Evolutionary conservation across 192 early-diverging fungal genomes (phyloP).

Genomic region (Coemansia sp.): DNA sequence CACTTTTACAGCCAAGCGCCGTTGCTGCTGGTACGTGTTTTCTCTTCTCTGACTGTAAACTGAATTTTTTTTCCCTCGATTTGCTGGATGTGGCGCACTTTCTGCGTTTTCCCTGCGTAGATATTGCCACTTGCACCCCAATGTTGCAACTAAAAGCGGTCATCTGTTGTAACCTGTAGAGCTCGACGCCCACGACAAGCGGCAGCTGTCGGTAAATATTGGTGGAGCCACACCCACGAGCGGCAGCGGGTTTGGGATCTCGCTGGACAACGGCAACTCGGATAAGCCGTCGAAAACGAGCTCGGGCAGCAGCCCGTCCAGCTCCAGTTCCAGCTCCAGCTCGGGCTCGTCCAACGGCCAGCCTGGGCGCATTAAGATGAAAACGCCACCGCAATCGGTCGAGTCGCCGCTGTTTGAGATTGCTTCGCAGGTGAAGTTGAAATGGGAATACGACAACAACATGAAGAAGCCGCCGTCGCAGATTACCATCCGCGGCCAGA

Average conservation of each 20-base stretch:
- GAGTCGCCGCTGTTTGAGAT: constrained; percentile 50
- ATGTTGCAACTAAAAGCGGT: background rate
- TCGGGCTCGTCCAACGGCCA: constrained; percentile 50
- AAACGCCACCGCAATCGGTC: constrained; percentile 45
- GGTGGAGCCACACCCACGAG: constrained; percentile 10
- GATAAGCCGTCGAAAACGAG: constrained; percentile 36
- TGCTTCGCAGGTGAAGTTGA: constrained; percentile 41
- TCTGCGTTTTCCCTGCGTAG: background rate
- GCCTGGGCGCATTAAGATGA: constrained; percentile 51
- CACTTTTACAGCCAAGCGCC: background rate
- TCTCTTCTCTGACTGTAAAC: background rate
- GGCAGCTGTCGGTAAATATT: constrained; percentile 24
- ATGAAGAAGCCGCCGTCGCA: constrained; percentile 46
- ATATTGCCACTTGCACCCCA: background rate
- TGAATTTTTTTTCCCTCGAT: background rate
- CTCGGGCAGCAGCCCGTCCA: constrained; percentile 26
- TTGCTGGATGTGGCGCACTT: constrained; percentile 5
- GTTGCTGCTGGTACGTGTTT: constrained; percentile 3
- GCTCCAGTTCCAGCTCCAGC: constrained; percentile 27
- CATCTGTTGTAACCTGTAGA: background rate
- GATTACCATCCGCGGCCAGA: constrained; percentile 48
- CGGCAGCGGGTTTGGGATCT: constrained; percentile 27
- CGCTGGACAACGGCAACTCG: constrained; percentile 11
- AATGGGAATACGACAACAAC: constrained; percentile 51
- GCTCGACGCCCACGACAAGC: constrained; percentile 1